Percentiles rank a stretch among this genome's conserved stretches.
Conservation (phyloP, 1,139 yeast genomes). For the Hyphopichia buzzinii region DNA sequence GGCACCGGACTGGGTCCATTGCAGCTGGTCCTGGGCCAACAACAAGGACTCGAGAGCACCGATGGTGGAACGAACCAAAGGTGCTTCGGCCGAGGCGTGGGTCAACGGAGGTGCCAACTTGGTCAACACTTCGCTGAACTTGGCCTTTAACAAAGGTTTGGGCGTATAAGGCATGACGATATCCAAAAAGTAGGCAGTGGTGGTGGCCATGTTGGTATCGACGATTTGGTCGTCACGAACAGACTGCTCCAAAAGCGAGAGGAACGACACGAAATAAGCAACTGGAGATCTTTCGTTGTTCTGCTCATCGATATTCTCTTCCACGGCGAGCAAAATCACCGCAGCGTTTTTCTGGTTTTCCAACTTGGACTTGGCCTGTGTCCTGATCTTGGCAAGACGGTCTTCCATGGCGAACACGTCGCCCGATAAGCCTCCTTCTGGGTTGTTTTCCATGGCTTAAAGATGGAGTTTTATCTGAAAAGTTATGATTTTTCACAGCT, state of each 20-base stretch:
- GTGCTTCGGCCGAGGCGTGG: constrained; percentile 72
- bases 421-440: constrained; percentile 40
- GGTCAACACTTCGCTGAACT: constrained; percentile 73
- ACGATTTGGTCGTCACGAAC: constrained; percentile 51
- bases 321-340: constrained; percentile 82
- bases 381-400: constrained; percentile 65
- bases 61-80: constrained; percentile 75
- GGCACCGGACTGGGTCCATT: constrained; percentile 60
- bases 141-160: constrained; percentile 60
- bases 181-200: constrained; percentile 81
- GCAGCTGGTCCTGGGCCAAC: constrained; percentile 73
- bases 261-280: constrained; percentile 80
- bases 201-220: constrained; percentile 64
- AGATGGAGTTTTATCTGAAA: background rate
- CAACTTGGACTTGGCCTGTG: constrained; percentile 70
- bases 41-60: constrained; percentile 82
- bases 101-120: constrained; percentile 82
- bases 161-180: constrained; percentile 76
- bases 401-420: constrained; percentile 58
- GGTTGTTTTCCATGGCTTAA: constrained; percentile 37
- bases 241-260: constrained; percentile 78
- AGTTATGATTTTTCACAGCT: background rate
- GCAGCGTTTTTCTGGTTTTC: constrained; percentile 77
- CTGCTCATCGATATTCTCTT: constrained; percentile 79
- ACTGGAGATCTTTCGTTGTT: constrained; percentile 59